A percentile compares a stretch with the other conserved stretches of the same genome.
These are phyloP conservation scores for Wallacemonas collosoma DNA, from an alignment of 208 protist genomes.

Conservation along the genomic window DNA sequence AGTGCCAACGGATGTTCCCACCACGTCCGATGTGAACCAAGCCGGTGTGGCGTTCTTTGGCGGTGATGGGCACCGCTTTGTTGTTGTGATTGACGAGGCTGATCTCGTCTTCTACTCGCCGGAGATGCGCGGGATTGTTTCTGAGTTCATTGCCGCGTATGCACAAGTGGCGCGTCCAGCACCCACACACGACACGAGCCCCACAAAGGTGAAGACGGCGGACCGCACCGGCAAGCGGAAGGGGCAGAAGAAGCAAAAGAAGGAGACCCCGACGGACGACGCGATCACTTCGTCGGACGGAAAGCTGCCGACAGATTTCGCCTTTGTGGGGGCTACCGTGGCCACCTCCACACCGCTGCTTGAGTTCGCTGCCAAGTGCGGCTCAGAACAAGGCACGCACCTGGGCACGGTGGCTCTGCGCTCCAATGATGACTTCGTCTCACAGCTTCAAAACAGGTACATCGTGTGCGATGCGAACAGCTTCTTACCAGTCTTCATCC, in stretches of 20 bases:
- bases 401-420: conserved; percentile 48
- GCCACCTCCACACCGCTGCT: conserved; percentile 54
- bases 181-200: too few relatives aligned
- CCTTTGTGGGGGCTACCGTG: conserved; percentile 88
- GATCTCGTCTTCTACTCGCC: conserved; percentile 80
- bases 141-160: conserved; percentile 35
- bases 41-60: conserved; percentile 16
- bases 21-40: neutral
- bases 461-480: conserved; percentile 65
- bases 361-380: conserved; percentile 37
- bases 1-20: neutral
- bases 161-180: neutral
- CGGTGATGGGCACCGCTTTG: conserved; percentile 45
- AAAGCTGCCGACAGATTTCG: conserved; percentile 57
- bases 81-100: conserved; percentile 87
- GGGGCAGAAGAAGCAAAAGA: conserved; percentile 3
- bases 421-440: conserved; percentile 50
- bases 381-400: conserved; percentile 22
- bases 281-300: neutral
- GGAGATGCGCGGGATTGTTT: conserved; percentile 58
- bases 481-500: conserved; percentile 75
- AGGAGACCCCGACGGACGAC: neutral
- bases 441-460: conserved; percentile 78
- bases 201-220: too few relatives aligned
- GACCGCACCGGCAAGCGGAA: neutral